Evolutionary conservation across 139 green algal species (phyloP).

Genomic region (Pseudopediastrum boryanum): DNA sequence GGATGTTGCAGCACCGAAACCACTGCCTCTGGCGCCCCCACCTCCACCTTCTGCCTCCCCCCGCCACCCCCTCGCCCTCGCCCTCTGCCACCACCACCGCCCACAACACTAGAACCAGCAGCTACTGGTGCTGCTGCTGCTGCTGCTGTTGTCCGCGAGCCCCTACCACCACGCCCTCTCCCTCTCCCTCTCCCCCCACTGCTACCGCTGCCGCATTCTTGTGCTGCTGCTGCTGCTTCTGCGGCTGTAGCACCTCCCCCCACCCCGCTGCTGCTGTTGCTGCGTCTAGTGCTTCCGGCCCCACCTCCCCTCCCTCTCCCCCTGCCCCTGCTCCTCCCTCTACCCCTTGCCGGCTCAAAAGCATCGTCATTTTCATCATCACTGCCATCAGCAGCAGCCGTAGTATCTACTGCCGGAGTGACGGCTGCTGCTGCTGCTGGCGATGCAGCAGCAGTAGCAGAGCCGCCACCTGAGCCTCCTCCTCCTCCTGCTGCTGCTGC

Average conservation of each 20-base stretch:
- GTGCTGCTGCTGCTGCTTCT: background rate
- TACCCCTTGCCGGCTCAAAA: background rate
- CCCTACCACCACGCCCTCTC: background rate
- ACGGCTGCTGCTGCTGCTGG: constrained; percentile 11
- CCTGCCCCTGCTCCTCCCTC: background rate
- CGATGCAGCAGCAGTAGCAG: constrained; percentile 13
- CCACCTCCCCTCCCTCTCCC: too few species aligned
- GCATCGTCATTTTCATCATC: background rate
- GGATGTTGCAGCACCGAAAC: constrained; percentile 51
- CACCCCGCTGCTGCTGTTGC: background rate
- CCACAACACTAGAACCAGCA: background rate
- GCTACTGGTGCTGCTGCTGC: constrained; percentile 8
- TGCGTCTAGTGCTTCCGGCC: background rate
- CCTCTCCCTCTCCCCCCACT: constrained; percentile 3
- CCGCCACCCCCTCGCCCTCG: background rate
- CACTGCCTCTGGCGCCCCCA: constrained; percentile 17
- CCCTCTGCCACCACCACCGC: background rate
- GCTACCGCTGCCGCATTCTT: background rate
- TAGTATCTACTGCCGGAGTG: background rate
- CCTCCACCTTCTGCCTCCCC: background rate
- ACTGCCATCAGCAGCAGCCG: background rate
- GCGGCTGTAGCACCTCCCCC: background rate
- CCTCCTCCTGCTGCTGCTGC: background rate
- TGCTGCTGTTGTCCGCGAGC: background rate
- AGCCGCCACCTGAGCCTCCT: background rate